Conservation (phyloP, 306 rosid genomes). For the Trifolium fragiferum region DNA sequence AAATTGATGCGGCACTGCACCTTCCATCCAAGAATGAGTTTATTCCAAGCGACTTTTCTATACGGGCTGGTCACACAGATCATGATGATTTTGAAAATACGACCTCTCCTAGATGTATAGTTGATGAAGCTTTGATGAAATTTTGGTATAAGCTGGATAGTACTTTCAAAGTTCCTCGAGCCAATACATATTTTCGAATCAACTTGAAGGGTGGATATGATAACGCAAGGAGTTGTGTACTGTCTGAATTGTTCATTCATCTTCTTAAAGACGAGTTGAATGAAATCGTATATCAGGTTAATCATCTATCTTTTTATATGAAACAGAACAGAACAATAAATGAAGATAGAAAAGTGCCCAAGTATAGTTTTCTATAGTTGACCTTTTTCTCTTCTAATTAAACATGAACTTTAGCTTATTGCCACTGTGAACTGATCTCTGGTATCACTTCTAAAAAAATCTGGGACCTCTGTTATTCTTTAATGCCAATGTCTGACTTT, state of each 20-base stretch:
- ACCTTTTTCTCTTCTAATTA: slow-evolving; percentile 13
- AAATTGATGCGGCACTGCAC: slow-evolving; percentile 72
- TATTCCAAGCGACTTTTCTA: slow-evolving; percentile 89
- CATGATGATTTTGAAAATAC: slow-evolving; percentile 47
- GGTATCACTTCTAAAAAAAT: neutral
- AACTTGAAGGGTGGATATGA: slow-evolving; percentile 87
- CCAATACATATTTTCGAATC: slow-evolving; percentile 84
- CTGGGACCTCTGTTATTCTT: slow-evolving; percentile 7
- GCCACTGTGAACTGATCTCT: slow-evolving; percentile 8
- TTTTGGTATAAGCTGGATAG: slow-evolving; percentile 89
- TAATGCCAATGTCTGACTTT: slow-evolving; percentile 12
- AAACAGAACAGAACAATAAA: neutral
- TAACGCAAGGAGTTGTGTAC: slow-evolving; percentile 60
- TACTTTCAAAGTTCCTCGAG: slow-evolving; percentile 89
- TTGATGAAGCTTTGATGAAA: slow-evolving; percentile 85
- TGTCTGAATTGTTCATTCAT: slow-evolving; percentile 75
- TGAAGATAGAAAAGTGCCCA: neutral
- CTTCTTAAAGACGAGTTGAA: slow-evolving; percentile 92
- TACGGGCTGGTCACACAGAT: slow-evolving; percentile 52
- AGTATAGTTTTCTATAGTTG: slow-evolving; percentile 4
- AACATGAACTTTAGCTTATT: slow-evolving; percentile 3
- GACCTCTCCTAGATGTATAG: slow-evolving; percentile 72
- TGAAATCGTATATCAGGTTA: slow-evolving; percentile 90
- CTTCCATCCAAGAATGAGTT: slow-evolving; percentile 91
- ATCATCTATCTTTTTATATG: slow-evolving; percentile 44